A percentile compares a stretch with the other conserved stretches of the same genome.
Conservation (phyloP, 495 filamentous ascomycete species). For the Hyaloscypha bicolor region DNA sequence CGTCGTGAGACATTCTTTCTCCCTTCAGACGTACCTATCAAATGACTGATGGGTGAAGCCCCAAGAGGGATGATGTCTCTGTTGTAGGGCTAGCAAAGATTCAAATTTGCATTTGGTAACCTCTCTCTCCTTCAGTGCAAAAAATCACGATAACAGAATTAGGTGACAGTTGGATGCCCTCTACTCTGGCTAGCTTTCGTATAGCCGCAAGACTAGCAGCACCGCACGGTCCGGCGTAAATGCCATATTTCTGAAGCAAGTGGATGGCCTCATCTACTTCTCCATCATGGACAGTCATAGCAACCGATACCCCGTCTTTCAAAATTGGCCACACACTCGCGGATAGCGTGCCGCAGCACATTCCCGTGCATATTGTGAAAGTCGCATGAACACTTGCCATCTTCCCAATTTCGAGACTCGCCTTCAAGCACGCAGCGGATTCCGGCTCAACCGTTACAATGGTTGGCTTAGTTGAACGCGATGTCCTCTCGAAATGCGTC, state of each 20-base stretch:
- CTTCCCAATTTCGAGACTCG: slow-evolving; percentile 46
- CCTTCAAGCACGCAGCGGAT: slow-evolving; percentile 54
- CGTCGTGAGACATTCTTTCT: too few relatives aligned
- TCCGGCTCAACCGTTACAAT: slow-evolving; percentile 60
- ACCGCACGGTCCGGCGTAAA: slow-evolving; percentile 60
- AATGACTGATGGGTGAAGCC: too few relatives aligned
- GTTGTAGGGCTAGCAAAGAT: not conserved
- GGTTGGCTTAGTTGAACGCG: slow-evolving; percentile 25
- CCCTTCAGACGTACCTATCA: too few relatives aligned
- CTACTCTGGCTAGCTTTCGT: slow-evolving; percentile 37
- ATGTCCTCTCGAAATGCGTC: slow-evolving; percentile 49
- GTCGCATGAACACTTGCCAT: slow-evolving; percentile 46
- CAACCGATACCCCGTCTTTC: slow-evolving; percentile 50
- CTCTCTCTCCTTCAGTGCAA: slow-evolving; percentile 48
- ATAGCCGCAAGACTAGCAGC: slow-evolving; percentile 58
- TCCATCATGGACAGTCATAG: slow-evolving; percentile 51
- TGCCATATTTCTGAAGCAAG: slow-evolving; percentile 42
- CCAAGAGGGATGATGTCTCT: not conserved
- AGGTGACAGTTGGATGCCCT: slow-evolving; percentile 35
- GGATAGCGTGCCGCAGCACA: slow-evolving; percentile 64
- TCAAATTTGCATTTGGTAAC: not conserved
- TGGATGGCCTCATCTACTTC: slow-evolving; percentile 52
- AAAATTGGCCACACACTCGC: slow-evolving; percentile 57
- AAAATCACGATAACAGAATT: slow-evolving; percentile 54
- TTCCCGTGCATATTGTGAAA: slow-evolving; percentile 61